Conservation (phyloP, 106 monocot genomes). For the Dioscorea dumetorum region DNA sequence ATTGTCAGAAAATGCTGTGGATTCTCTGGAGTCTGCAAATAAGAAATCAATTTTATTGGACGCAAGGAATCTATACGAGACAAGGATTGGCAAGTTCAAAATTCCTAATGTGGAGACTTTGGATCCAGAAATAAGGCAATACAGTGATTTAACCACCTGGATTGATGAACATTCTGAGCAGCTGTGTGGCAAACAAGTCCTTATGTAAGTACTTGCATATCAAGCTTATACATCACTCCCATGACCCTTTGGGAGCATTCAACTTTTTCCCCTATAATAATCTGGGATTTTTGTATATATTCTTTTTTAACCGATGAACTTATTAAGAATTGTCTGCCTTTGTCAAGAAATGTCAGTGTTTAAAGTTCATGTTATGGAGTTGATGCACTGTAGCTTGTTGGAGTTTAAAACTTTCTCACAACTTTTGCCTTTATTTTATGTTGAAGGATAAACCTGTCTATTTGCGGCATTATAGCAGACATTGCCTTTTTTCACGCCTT, state of each 20-base stretch:
- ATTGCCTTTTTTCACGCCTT: no score
- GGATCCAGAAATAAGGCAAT: constrained; percentile 90
- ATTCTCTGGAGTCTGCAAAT: constrained; percentile 15
- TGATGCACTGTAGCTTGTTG: no score
- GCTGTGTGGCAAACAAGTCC: constrained; percentile 59
- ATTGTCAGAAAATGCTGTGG: constrained; percentile 26
- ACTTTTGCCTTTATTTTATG: no score
- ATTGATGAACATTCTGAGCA: constrained; percentile 70
- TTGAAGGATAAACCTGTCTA: no score
- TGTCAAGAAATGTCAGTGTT: no score
- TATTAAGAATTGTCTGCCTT: no score
- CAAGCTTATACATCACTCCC: background rate
- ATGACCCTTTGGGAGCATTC: background rate
- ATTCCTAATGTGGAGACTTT: constrained; percentile 60
- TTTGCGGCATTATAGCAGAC: no score
- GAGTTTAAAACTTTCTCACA: no score
- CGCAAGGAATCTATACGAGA: constrained; percentile 94
- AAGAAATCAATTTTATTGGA: constrained; percentile 61
- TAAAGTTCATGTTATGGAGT: no score
- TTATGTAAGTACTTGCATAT: constrained; percentile 55
- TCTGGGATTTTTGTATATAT: background rate
- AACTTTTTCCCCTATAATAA: background rate
- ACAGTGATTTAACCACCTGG: constrained; percentile 90
- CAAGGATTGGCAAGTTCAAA: constrained; percentile 89
- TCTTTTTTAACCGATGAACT: background rate